phyloP scores from a whole-genome alignment of 148 eudicot species.

The Vaccinium vitisidaea region DNA sequence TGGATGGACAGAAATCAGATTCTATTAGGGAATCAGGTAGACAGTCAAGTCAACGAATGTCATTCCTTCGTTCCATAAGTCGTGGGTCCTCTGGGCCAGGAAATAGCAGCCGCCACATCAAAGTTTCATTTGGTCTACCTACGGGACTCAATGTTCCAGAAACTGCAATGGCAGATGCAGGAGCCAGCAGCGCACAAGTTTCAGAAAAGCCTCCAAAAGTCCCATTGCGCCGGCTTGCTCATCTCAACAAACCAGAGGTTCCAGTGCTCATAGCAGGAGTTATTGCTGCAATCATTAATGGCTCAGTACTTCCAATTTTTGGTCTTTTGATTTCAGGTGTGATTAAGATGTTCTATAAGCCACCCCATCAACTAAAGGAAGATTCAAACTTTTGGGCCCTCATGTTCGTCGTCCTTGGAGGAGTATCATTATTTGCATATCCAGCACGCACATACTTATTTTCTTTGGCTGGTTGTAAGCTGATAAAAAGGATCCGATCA shows the following conservation, averaged over 20 bases:
- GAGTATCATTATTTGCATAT: conserved; percentile 26
- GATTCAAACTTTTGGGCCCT: conserved; percentile 50
- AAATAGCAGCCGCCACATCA: conserved; percentile 33
- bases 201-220: conserved; percentile 40
- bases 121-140: conserved; percentile 40
- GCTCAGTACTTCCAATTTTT: conserved; percentile 41
- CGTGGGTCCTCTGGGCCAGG: conserved; percentile 46
- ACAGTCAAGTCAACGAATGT: conserved; percentile 42
- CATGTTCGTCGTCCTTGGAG: conserved; percentile 33
- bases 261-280: conserved; percentile 43
- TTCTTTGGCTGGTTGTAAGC: conserved; percentile 51
- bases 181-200: neutral
- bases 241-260: conserved; percentile 59
- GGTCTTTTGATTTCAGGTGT: conserved; percentile 32
- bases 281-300: conserved; percentile 38
- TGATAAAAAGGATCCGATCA: conserved; percentile 31
- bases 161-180: conserved; percentile 17
- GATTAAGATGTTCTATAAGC: conserved; percentile 39
- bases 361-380: conserved; percentile 29
- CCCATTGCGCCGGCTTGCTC: conserved; percentile 47
- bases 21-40: conserved; percentile 23
- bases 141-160: conserved; percentile 22
- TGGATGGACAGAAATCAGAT: conserved; percentile 24
- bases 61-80: conserved; percentile 49
- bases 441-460: conserved; percentile 43